Base-by-base conservation (phyloP, 257 asterid genomes). In the Salvia miltiorrhiza region DNA sequence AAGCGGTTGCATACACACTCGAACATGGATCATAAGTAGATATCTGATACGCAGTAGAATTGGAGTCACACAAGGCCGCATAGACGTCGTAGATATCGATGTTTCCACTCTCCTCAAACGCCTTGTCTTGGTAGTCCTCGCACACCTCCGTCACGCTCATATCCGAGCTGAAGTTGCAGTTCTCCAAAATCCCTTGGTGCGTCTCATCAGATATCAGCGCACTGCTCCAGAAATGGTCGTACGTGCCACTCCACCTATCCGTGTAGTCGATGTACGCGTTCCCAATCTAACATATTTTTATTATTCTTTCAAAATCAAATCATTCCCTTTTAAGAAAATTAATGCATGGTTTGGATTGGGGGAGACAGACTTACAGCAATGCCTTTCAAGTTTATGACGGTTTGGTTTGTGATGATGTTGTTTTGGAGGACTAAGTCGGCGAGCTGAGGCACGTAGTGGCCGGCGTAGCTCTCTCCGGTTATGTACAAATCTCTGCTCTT, bases 391-490 rank as follows among this genome's bases (percentile, higher is more conserved):
- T 78, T 85, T 53, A 89, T 76, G 67, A 77, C 73, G 8, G 86
- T 81, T 67, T 83, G 85, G 48, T 85, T 83, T 1, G 85, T 77
- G 14, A 74, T 77, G 43, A 78, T 76, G 80, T 86, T 89, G 55
- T 72, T 78, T 2, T 73, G 55, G 12, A 80, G 84, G 81, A 86
- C 81, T 17, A 86, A 62, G 17, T 81, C 77, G 9, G 96, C 87
- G 2, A 89, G 90, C 50, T 89, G 96, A 33, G 96, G 96, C 5
- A 82, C 86, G 9, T 87, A 89, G 69, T 89, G 96, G 16, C 92
- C 94, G 0, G 90, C 92, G 59, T 87, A 89, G 64, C 90, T 87
- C 74, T 89, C 96, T 45, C 96, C 92, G 0, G 88, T 69, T 23
- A 89, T 62, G 62, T 50, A 87, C 44, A 89, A 84, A 5, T 85